These are phyloP conservation scores for Xylariaceae sp. DNA, from an alignment of 2,329 filamentous ascomycete genomes.

Conservation along the genomic window DNA sequence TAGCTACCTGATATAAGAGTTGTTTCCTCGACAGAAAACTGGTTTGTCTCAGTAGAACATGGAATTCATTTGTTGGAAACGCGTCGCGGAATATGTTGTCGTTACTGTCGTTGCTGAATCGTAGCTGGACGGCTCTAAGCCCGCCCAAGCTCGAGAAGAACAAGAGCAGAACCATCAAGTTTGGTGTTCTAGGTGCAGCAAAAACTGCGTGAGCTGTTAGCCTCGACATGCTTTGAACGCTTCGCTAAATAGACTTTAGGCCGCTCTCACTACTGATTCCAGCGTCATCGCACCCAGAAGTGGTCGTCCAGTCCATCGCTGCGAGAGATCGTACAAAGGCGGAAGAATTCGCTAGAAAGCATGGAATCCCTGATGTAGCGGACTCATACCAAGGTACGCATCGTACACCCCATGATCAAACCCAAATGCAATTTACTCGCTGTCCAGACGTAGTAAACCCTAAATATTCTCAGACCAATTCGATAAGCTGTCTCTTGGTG, in stretches of 20 bases:
- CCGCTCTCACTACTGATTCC: slow-evolving; percentile 44
- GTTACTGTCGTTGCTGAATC: background rate
- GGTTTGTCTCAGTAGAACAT: no score
- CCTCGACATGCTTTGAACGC: background rate
- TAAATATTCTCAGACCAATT: no score
- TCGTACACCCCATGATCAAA: no score
- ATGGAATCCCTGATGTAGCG: slow-evolving; percentile 49
- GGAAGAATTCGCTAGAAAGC: slow-evolving; percentile 46
- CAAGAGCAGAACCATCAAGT: slow-evolving; percentile 18
- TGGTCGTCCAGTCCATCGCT: slow-evolving; percentile 52
- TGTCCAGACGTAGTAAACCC: no score
- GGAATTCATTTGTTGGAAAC: no score
- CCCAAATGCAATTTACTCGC: no score
- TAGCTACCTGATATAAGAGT: no score
- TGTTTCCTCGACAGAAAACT: no score
- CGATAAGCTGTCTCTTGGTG: no score
- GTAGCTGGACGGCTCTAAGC: background rate
- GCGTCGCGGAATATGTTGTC: no score
- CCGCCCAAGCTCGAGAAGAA: background rate
- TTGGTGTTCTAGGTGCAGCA: slow-evolving; percentile 44
- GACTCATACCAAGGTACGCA: slow-evolving; percentile 45
- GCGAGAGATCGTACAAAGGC: slow-evolving; percentile 48
- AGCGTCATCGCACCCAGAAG: slow-evolving; percentile 51
- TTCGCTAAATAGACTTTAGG: slow-evolving; percentile 8
- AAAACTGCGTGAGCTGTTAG: slow-evolving; percentile 35